A percentile compares a stretch with the other conserved stretches of the same genome.
phyloP scores from a whole-genome alignment of 2,329 filamentous ascomycete species.

The Lachnellula hyalina region DNA sequence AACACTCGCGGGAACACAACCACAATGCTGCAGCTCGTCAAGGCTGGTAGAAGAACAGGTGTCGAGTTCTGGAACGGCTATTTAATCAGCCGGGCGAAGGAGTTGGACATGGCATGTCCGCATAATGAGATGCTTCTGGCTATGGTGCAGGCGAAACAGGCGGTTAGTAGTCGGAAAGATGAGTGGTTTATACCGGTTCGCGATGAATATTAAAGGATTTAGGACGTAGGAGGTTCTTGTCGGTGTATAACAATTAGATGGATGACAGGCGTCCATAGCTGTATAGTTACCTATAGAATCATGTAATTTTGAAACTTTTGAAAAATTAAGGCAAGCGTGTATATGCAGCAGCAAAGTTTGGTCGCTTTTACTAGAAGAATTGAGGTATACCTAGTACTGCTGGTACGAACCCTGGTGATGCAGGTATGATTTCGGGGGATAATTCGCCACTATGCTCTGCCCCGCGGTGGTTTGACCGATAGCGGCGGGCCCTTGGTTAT shows the following conservation, averaged over 20 bases:
- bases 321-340: neutral
- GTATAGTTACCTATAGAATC: neutral
- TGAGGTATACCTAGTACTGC: too few species aligned
- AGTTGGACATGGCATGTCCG: constrained; percentile 66
- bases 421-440: neutral
- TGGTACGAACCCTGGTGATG: neutral
- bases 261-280: neutral
- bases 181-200: constrained; percentile 28
- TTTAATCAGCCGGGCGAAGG: constrained; percentile 66
- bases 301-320: neutral
- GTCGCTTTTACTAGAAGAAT: neutral
- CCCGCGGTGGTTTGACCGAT: too few species aligned
- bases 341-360: neutral
- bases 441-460: neutral
- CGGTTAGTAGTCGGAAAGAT: constrained; percentile 20
- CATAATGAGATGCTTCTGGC: constrained; percentile 69
- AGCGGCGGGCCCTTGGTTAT: neutral
- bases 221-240: neutral
- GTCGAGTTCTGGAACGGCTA: constrained; percentile 87
- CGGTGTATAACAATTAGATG: neutral
- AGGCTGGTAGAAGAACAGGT: constrained; percentile 60
- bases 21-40: constrained; percentile 60
- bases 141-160: constrained; percentile 66
- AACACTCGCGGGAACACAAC: constrained; percentile 49
- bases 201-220: neutral